phyloP scores from a whole-genome alignment of 1,139 yeast species.

The Debaryomyces psychrophilus region DNA sequence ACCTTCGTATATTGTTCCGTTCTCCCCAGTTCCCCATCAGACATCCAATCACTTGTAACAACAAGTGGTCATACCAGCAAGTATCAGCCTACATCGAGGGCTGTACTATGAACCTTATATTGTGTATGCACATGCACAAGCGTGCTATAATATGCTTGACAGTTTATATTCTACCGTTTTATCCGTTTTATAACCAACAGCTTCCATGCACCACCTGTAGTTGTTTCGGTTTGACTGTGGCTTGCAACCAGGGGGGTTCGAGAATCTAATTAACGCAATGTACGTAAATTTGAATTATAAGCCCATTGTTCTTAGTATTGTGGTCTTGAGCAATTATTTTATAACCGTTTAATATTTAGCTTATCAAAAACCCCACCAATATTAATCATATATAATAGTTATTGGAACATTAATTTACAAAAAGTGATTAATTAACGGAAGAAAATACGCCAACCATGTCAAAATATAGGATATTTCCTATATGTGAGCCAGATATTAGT shows the following conservation, averaged over 20 bases:
- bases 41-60: background rate
- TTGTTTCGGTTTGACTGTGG: conserved; percentile 1
- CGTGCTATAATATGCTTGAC: background rate
- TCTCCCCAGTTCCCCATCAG: background rate
- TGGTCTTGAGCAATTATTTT: conserved; percentile 7
- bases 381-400: conserved; percentile 1
- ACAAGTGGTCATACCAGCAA: conserved; percentile 1
- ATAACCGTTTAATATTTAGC: conserved; percentile 7
- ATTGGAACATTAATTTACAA: background rate
- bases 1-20: background rate
- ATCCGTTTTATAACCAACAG: background rate
- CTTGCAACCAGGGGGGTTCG: conserved; percentile 1
- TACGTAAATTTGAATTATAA: background rate
- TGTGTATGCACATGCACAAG: background rate
- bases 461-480: conserved; percentile 8
- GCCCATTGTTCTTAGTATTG: conserved; percentile 7
- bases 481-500: conserved; percentile 4
- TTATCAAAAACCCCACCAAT: conserved; percentile 6
- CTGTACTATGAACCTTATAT: background rate
- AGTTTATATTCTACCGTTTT: background rate
- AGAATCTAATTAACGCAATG: conserved; percentile 1
- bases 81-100: background rate
- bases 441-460: background rate
- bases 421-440: background rate
- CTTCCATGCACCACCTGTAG: background rate